A percentile compares a stretch with the other conserved stretches of the same genome.
Evolutionary conservation across 495 filamentous ascomycete genomes (phyloP).

Genomic region (Hypomontagnella submonticulosa): DNA sequence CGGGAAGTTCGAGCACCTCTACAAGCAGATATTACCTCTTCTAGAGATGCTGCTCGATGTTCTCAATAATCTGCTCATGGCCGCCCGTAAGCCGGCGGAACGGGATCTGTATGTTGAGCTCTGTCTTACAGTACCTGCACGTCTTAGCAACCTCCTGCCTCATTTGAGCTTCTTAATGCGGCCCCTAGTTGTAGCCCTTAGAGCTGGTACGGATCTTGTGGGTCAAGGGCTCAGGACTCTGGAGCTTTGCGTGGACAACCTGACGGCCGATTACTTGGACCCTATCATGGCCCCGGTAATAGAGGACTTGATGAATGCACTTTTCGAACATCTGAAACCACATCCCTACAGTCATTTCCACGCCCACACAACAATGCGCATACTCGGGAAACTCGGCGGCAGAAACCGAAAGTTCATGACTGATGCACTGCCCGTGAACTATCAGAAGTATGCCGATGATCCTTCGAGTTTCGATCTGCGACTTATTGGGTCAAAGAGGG

Average conservation of each 20-base stretch:
- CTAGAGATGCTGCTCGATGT: conserved; percentile 98
- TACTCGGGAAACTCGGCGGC: conserved; percentile 95
- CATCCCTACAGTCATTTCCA: conserved; percentile 96
- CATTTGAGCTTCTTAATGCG: conserved; percentile 98
- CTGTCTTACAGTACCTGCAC: conserved; percentile 92
- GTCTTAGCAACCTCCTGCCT: conserved; percentile 94
- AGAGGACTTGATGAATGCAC: conserved; percentile 95
- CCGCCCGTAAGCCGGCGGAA: conserved; percentile 87
- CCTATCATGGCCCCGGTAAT: conserved; percentile 99
- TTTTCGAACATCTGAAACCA: conserved; percentile 94
- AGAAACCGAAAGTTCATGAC: conserved; percentile 95
- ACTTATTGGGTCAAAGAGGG: conserved; percentile 86
- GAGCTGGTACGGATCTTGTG: conserved; percentile 91
- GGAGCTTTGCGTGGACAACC: conserved; percentile 96
- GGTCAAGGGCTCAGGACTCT: conserved; percentile 93
- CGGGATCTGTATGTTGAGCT: conserved; percentile 97
- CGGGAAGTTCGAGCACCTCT: conserved; percentile 95
- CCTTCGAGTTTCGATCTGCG: conserved; percentile 84
- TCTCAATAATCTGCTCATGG: conserved; percentile 89
- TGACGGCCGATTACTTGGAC: conserved; percentile 97
- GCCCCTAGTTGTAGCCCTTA: conserved; percentile 91
- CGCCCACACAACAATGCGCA: conserved; percentile 97
- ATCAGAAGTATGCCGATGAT: conserved; percentile 87
- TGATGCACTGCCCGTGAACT: conserved; percentile 81
- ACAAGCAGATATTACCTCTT: conserved; percentile 96